phyloP scores from a whole-genome alignment of 805 yeast species.

The Starmerella scarabaei region DNA sequence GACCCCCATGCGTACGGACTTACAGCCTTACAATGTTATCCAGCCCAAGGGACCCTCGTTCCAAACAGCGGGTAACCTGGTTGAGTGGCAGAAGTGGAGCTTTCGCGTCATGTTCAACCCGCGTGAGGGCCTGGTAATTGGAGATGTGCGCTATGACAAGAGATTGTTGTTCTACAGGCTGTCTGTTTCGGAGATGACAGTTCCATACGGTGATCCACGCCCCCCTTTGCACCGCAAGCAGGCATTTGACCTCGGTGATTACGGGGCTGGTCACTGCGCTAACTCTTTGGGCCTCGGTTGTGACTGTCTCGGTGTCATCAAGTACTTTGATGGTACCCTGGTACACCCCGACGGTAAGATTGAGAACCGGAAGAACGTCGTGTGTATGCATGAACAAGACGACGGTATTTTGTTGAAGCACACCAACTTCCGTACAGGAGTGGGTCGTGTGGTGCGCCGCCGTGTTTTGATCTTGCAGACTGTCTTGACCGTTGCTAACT shows the following conservation, averaged over 20 bases:
- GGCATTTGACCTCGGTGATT: conserved; percentile 74
- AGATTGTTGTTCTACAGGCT: conserved; percentile 62
- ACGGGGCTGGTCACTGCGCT: conserved; percentile 66
- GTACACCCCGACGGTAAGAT: conserved; percentile 49
- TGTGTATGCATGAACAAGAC: conserved; percentile 77
- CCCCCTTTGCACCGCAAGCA: conserved; percentile 74
- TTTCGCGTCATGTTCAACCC: conserved; percentile 54
- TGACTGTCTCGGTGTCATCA: conserved; percentile 69
- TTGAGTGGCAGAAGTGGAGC: conserved; percentile 75
- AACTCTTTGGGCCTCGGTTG: conserved; percentile 60
- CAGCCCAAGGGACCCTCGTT: conserved; percentile 79
- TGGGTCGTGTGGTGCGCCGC: conserved; percentile 63
- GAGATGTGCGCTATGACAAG: conserved; percentile 62
- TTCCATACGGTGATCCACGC: conserved; percentile 74
- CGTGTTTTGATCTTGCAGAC: conserved; percentile 69
- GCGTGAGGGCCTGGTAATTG: conserved; percentile 67
- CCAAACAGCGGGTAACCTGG: conserved; percentile 42
- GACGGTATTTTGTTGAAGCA: conserved; percentile 67
- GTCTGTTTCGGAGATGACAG: conserved; percentile 71
- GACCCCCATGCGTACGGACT: conserved; percentile 40
- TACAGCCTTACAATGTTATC: conserved; percentile 62
- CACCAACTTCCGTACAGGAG: conserved; percentile 60
- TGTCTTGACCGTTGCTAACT: conserved; percentile 72
- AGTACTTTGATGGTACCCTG: conserved; percentile 52
- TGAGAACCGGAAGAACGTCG: conserved; percentile 47